phyloP scores from a whole-genome alignment of 108 stramenopile species.

The Nitzschia sp. region DNA sequence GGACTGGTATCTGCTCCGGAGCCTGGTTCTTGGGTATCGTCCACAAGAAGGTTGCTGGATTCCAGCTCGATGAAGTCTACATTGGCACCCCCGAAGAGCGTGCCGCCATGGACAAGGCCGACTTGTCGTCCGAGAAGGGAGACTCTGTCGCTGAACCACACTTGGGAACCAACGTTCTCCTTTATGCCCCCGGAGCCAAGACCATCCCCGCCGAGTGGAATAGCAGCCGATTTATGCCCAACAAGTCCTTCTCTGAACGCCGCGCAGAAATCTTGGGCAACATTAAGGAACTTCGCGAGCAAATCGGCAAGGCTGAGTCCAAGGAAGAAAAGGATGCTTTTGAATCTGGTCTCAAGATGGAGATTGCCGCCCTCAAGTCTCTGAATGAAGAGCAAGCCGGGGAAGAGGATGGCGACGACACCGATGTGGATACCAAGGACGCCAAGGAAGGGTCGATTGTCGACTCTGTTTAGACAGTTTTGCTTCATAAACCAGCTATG shows the following conservation, averaged over 20 bases:
- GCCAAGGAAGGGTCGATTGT: background rate
- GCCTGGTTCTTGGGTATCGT: slow-evolving; percentile 66
- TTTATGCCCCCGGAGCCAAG: slow-evolving; percentile 16
- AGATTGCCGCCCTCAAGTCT: slow-evolving; percentile 26
- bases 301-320: slow-evolving; percentile 9
- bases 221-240: background rate
- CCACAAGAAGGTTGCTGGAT: slow-evolving; percentile 48
- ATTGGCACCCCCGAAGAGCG: slow-evolving; percentile 66
- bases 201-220: slow-evolving; percentile 14
- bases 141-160: slow-evolving; percentile 8
- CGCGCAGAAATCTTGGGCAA: slow-evolving; percentile 35
- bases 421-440: background rate
- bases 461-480: background rate
- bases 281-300: slow-evolving; percentile 36
- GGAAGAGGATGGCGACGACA: background rate
- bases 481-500: background rate
- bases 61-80: slow-evolving; percentile 64
- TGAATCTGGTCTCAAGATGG: slow-evolving; percentile 32
- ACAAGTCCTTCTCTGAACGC: slow-evolving; percentile 22
- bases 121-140: slow-evolving; percentile 25
- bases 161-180: slow-evolving; percentile 33
- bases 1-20: slow-evolving; percentile 60
- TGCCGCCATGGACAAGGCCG: slow-evolving; percentile 36
- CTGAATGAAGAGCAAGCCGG: slow-evolving; percentile 30
- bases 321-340: slow-evolving; percentile 30